These are phyloP conservation scores for Magnolia sinica DNA, from an alignment of 164 flowering plant species.

Conservation along the genomic window DNA sequence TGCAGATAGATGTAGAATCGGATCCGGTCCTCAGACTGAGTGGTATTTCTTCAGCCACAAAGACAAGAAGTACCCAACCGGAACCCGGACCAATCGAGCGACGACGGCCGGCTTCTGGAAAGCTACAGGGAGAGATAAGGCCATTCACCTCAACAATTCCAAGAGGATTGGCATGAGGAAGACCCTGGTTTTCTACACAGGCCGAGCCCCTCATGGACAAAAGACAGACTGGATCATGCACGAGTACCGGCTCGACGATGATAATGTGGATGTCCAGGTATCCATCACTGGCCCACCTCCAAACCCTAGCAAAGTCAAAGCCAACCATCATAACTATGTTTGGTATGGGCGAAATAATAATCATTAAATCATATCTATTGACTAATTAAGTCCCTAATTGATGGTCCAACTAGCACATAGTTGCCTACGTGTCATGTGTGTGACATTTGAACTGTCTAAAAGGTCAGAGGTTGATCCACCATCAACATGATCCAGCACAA, in stretches of 20 bases:
- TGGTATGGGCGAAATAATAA: too few species aligned
- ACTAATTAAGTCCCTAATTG: too few species aligned
- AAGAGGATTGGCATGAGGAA: constrained; percentile 58
- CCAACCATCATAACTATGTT: neutral
- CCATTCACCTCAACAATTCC: constrained; percentile 51
- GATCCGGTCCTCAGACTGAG: constrained; percentile 66
- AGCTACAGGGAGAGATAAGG: constrained; percentile 88
- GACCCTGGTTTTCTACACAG: constrained; percentile 60
- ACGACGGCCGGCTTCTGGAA: constrained; percentile 90
- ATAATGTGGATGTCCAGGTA: constrained; percentile 44
- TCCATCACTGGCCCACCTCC: neutral
- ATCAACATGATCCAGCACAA: too few species aligned
- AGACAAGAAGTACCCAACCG: constrained; percentile 90
- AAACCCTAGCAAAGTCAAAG: neutral
- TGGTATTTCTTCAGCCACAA: constrained; percentile 89
- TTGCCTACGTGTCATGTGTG: too few species aligned
- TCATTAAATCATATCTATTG: neutral
- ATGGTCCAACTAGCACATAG: too few species aligned
- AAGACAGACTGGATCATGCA: constrained; percentile 70
- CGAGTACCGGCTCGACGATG: constrained; percentile 64
- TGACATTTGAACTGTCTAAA: too few species aligned
- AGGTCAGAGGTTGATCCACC: too few species aligned
- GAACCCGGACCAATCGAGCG: constrained; percentile 66
- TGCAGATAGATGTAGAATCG: constrained; percentile 54
- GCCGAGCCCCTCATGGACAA: constrained; percentile 61